phyloP scores from a whole-genome alignment of 2,329 filamentous ascomycete genomes.

The Blastomyces parvus region DNA sequence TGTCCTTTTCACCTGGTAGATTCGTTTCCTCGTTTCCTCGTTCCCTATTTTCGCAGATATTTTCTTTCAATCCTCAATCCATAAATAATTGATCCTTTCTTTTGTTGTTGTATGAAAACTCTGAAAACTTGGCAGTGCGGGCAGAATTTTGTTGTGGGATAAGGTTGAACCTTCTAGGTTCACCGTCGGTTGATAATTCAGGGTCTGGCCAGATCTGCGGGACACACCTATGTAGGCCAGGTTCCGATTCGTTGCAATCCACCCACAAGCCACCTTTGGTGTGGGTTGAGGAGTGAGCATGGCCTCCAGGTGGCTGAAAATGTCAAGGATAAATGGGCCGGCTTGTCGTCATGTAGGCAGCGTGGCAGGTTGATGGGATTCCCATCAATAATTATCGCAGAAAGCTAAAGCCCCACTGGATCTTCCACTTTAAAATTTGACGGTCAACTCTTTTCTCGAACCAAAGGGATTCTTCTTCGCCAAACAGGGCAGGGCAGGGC shows the following conservation, averaged over 20 bases:
- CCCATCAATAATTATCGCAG: neutral
- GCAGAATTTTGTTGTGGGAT: slow-evolving; percentile 4
- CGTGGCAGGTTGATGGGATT: neutral
- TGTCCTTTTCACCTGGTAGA: neutral
- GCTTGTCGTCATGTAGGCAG: neutral
- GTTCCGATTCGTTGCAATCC: neutral
- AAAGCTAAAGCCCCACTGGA: neutral
- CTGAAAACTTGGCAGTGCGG: neutral
- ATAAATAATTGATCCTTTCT: neutral
- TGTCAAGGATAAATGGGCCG: neutral
- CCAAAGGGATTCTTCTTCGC: neutral
- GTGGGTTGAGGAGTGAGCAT: neutral
- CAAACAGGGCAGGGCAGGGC: neutral
- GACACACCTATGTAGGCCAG: neutral
- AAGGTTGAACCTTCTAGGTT: neutral
- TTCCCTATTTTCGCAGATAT: neutral
- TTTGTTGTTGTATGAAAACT: neutral
- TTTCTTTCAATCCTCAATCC: neutral
- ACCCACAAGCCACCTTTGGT: neutral
- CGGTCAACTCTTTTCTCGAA: neutral
- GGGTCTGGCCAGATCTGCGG: neutral
- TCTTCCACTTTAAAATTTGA: neutral
- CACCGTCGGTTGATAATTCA: neutral
- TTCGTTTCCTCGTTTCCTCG: neutral
- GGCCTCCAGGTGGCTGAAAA: neutral